Base-by-base conservation (phyloP, 371 early-diverging fungal species). In the Rhizopus delemar region DNA sequence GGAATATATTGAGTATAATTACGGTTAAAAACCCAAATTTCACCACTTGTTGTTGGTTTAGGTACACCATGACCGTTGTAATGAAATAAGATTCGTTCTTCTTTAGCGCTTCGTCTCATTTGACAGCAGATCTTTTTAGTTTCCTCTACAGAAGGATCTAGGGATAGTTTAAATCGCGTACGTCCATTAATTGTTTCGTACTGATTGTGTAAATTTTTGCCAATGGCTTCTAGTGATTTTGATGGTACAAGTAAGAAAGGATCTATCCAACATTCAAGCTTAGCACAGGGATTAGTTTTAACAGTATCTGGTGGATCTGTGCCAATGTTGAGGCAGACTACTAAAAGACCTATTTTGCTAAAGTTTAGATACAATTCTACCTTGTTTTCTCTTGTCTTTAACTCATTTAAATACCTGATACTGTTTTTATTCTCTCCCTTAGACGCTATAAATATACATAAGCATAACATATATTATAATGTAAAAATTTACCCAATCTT, bases 11-110 rank as follows among this genome's bases (percentile, higher is more conserved):
- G 98, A 15, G 97, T 96, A 79, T 93, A 97, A 59, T 87, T 88
- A 62, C 92, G 90, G 81, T 98, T 97, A 66, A 97, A 98, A 38
- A 95, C 97, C 99, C 99, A 98, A 41, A 97, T 89, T 71, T 98
- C 99, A 45, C 99, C 99, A 62, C 92, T 93, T 5, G 84, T 72
- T 2, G 98, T 96, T 4, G 98, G 97, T 56, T 90, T 90, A 11
- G 99, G 99, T 15, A 98, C 98, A 48, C 99, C 99, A 61, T 97
- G 97, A 13, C 99, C 99, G 61, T 98, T 98, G 81, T 97, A 98
- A 68, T 98, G 96, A 63, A 97, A 95, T 56, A 98, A 74, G 41
- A 97, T 87, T 5, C 99, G 84, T 57, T 96, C 97, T 56, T 95
- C 95, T 73, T 94, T 95, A 33, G 94, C 92, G 60, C 81, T 88